A percentile compares a stretch with the other conserved stretches of the same genome.
Conservation (phyloP, 257 asterid species). For the Solanum medicagineum region DNA sequence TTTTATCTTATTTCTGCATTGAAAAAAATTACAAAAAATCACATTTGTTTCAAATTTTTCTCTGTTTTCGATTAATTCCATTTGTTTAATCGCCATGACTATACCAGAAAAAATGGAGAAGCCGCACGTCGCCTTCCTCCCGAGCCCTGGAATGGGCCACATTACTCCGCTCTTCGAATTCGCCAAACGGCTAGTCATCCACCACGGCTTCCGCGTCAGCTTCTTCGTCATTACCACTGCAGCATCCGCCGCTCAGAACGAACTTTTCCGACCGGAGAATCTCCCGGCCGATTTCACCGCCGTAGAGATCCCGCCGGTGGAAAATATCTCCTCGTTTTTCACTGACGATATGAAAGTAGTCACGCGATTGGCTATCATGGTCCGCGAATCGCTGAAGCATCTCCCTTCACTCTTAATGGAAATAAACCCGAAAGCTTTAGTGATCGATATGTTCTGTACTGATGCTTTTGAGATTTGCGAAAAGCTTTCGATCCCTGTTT, state of each 20-base stretch:
- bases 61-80: background rate
- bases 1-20: background rate
- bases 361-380: conserved; percentile 4
- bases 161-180: conserved; percentile 25
- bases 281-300: conserved; percentile 5
- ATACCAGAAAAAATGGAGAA: background rate
- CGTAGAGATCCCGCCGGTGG: conserved; percentile 25
- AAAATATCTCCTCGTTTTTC: conserved; percentile 7
- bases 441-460: conserved; percentile 24
- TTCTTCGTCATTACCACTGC: conserved; percentile 24
- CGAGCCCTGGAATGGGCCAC: conserved; percentile 48
- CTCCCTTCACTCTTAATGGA: background rate
- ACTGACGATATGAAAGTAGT: conserved; percentile 9
- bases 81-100: background rate
- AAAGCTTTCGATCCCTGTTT: conserved; percentile 22
- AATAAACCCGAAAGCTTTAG: conserved; percentile 4
- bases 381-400: conserved; percentile 16
- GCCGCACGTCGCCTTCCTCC: conserved; percentile 23
- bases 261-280: conserved; percentile 7
- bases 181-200: conserved; percentile 14
- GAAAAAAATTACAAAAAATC: background rate
- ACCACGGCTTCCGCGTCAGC: conserved; percentile 18
- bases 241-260: conserved; percentile 25
- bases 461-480: conserved; percentile 24
- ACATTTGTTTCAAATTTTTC: background rate